Evolutionary conservation across 2,329 filamentous ascomycete species (phyloP), one percentile per base, ranked within the genome.

Genomic region (Tricladium varicosporioides): DNA sequence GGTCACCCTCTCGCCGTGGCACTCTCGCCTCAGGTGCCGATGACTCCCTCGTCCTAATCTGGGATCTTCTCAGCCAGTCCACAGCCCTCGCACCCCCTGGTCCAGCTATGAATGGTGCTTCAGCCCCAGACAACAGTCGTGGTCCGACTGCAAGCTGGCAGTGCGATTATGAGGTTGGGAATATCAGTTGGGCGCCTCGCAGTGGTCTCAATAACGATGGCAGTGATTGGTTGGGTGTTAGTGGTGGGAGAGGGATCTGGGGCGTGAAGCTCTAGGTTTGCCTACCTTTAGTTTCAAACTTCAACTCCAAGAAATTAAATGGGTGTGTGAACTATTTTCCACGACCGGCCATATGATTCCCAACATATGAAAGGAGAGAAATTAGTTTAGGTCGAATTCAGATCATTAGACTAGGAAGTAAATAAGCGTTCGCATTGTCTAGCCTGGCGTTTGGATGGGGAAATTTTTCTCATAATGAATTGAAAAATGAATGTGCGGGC

Each of bases 1-100:
- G 94, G 94, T 96, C 91, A 8, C 93, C 92, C 0, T 83, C 85
- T 54, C 84, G 92, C 58, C 83, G 94, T 66, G 94, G 94, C 19
- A 89, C 92, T 63, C 83, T 99, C 15, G 93, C 93, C 14, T 96
- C 91, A 0, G 94, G 94, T 33, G 94, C 82, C 5, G 94, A 99
- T 68, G 94, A 99, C 73, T 93, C 86, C 62, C 84, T 94, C 64
- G 93, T 97, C 1, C 80, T 97, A 32, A 80, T 97, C 14, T 99
- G 94, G 94, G 94, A 99, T 73, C 79, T 99, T 9, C 80, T 97
- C 62, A 93, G 89, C 67, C 69, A 69, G 62, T 70, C 64, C 58
- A 71, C 65, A 7, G 61, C 68, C 15, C 58, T 67, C 42, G 55
- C 64, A 43, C 64, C 67, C 43, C 54, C 65, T 64, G 70, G 57